A percentile compares a stretch with the other conserved stretches of the same genome.
Evolutionary conservation across 441 rosid genomes (phyloP).

Genomic region (Croton laevigatus): DNA sequence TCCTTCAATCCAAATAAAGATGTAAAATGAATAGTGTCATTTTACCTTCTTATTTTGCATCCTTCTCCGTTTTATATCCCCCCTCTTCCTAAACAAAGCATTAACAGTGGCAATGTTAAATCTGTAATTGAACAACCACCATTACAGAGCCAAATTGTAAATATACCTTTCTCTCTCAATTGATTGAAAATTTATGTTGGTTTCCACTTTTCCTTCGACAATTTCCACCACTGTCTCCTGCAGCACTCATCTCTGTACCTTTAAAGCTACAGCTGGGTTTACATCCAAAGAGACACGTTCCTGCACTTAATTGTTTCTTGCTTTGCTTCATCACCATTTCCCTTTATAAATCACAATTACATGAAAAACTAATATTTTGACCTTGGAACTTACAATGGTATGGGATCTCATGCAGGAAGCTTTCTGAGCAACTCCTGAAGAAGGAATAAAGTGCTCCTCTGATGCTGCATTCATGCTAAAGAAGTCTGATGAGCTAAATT

Average conservation of each 20-base stretch:
- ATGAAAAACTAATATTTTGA: conserved; percentile 6
- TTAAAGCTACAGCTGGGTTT: neutral
- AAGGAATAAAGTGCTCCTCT: conserved; percentile 30
- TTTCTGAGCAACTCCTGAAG: conserved; percentile 11
- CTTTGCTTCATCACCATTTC: neutral
- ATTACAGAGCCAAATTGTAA: neutral
- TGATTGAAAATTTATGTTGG: neutral
- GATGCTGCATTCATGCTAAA: conserved; percentile 1
- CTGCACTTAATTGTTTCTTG: neutral
- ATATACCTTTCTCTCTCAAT: neutral
- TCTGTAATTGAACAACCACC: neutral
- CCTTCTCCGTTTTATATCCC: no score
- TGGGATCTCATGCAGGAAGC: conserved; percentile 29
- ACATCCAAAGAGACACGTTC: neutral
- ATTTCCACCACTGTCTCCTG: neutral
- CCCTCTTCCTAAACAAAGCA: no score
- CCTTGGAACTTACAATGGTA: neutral
- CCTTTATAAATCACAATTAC: neutral
- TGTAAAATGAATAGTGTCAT: no score
- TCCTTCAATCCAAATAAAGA: no score
- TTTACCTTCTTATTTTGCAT: no score
- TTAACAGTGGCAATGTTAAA: no score
- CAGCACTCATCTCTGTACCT: neutral
- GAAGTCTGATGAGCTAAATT: conserved; percentile 22
- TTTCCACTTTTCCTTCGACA: neutral